phyloP scores from a whole-genome alignment of 129 eudicot genomes.

The Flaveria ramosissima region DNA sequence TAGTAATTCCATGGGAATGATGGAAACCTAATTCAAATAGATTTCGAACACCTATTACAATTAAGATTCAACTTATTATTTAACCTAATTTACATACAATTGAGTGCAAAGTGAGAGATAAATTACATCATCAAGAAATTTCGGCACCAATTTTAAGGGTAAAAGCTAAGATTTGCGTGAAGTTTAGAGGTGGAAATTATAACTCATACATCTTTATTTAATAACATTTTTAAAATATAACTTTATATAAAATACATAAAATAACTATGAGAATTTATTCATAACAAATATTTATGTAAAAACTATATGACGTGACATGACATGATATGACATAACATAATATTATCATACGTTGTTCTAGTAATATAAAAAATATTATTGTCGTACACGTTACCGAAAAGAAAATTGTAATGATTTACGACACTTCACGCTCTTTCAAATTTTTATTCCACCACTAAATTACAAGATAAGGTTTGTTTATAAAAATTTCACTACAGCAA shows the following conservation, averaged over 20 bases:
- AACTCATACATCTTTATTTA: not conserved
- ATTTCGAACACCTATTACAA: constrained; percentile 16
- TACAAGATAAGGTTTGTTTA: no score
- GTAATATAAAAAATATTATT: no score
- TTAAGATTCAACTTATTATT: constrained; percentile 10
- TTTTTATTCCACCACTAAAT: no score
- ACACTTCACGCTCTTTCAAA: no score
- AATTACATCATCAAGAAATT: constrained; percentile 16
- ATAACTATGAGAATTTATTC: not conserved
- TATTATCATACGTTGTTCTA: no score
- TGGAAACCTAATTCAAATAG: constrained; percentile 24
- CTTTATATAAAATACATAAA: no score
- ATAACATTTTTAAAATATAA: no score
- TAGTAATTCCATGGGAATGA: constrained; percentile 28
- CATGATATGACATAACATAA: no score
- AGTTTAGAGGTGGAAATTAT: not conserved
- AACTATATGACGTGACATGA: not conserved
- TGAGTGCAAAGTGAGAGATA: constrained; percentile 20
- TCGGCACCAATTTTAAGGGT: not conserved
- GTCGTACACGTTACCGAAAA: no score
- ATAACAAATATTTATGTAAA: no score
- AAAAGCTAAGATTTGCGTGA: constrained; percentile 22
- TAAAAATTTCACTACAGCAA: no score
- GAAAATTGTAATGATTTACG: no score
- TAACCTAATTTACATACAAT: constrained; percentile 19